Evolutionary conservation across 495 filamentous ascomycete genomes (phyloP), one percentile per base, ranked within the genome.

Genomic region (Barbatosphaeria neglecta): DNA sequence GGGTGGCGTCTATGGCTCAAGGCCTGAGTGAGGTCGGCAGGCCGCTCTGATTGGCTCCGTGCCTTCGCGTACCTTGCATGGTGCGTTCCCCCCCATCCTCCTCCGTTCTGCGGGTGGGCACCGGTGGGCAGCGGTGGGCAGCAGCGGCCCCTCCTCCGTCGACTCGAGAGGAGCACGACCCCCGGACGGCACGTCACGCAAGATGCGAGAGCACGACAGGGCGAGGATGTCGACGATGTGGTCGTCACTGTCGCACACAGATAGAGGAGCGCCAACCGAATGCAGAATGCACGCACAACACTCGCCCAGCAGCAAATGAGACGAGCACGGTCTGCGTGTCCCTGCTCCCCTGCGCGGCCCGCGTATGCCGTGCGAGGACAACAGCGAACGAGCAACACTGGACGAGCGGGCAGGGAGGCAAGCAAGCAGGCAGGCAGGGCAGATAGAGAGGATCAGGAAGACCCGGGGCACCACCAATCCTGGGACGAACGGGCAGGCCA

Each of bases 51-150:
- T 41, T 41, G 39, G 39, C 11, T 11, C 20, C 2, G 17, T 39
- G 37, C 13, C 19, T 9, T 41, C 39, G 39, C 39, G 39, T 41
- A 41, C 39, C 39, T 41, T 41, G 39, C 39, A 41, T 41, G 20
- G 20, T 2, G 39, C 20, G 9, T 25, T 8, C 31, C 16, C 13
- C 13, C 31, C 31, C 5, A n/a, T 35, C 9, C n/a, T n/a, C n/a
- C n/a, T n/a, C n/a, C n/a, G n/a, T n/a, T n/a, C n/a, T n/a, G n/a
- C n/a, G n/a, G n/a, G n/a, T n/a, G n/a, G n/a, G n/a, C n/a, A n/a
- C n/a, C n/a, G 31, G 31, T 15, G 31, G 13, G 31, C 31, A 13
- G 28, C 9, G 31, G 31, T 4, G 15, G 31, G 31, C 15, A 13
- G 15, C 15, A 13, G 15, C 31, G 16, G 15, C 31, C 31, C 2